Evolutionary conservation across 176 grass and related monocot genomes (phyloP), one percentile per base, ranked within the genome.

Genomic region (Otatea glauca): DNA sequence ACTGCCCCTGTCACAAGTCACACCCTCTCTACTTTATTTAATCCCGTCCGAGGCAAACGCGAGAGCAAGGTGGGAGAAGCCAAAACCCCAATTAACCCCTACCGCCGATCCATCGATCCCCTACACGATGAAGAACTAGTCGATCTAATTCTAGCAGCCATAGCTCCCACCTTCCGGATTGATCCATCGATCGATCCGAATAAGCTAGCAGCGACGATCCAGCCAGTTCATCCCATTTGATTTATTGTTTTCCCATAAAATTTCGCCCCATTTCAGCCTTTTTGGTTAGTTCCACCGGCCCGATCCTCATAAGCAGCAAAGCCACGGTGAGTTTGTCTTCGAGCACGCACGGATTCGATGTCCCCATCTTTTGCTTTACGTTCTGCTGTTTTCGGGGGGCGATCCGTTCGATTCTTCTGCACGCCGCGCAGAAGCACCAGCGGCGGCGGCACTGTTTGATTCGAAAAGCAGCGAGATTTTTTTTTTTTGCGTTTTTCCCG

Each of bases 261-360:
- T 20, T 32, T 44, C 0, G 74, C 47, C 75, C 16, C 80, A 62
- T 72, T 78, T 54, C 74, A 37, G 58, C 75, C 68, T 18, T n/a
- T 49, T 47, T 79, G 25, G 50, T 48, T 17, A 49, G 68, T 62
- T 37, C 29, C 49, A 45, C 12, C n/a, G n/a, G n/a, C n/a, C 23
- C 58, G n/a, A 58, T 24, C 72, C 34, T 44, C 86, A 14, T 49
- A 42, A 23, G 8, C 32, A 63, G 20, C 68, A 21, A 59, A 24
- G 12, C 17, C 24, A 64, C 43, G 77, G 43, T n/a, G 76, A 78
- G 76, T 64, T 45, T 45, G 2, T 11, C 43, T 49, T 49, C 13
- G 13, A 65, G 62, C 62, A 32, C 25, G 63, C 29, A 65, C 29
- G 29, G 63, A 65, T 35, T 18, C 13, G 47, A 49, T 15, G 29